Evolutionary conservation across 2,329 filamentous ascomycete genomes (phyloP).

Genomic region (Calonectria pteridis): DNA sequence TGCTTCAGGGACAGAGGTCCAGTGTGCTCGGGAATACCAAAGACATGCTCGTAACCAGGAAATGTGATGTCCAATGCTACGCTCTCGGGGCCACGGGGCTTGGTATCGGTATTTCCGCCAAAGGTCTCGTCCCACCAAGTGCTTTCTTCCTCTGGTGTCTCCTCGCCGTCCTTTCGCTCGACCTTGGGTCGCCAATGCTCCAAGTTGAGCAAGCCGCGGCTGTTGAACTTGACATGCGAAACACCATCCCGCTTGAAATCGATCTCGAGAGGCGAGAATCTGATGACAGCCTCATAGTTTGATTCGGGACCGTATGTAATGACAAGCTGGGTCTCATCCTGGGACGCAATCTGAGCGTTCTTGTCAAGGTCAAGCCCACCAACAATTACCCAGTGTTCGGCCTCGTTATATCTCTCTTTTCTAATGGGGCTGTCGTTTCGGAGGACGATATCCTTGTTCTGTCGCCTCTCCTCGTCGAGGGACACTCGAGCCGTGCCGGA

Average conservation of each 20-base stretch:
- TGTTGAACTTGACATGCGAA: conserved; percentile 89
- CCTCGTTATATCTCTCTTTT: conserved; percentile 96
- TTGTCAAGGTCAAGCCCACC: conserved; percentile 82
- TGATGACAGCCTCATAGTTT: conserved; percentile 85
- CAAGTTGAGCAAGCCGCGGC: conserved; percentile 89
- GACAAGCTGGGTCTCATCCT: conserved; percentile 76
- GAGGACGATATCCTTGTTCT: conserved; percentile 89
- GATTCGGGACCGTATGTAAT: conserved; percentile 83
- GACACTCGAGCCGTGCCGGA: conserved; percentile 89
- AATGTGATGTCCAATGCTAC: conserved; percentile 93
- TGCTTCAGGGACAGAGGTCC: conserved; percentile 89
- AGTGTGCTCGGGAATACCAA: conserved; percentile 93
- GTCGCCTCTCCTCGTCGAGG: conserved; percentile 90
- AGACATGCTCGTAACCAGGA: conserved; percentile 91
- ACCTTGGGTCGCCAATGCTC: conserved; percentile 96
- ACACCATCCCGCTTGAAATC: conserved; percentile 88
- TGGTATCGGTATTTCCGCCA: conserved; percentile 93
- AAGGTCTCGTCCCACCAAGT: conserved; percentile 99
- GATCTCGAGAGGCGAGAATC: conserved; percentile 84
- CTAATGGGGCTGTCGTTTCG: conserved; percentile 85
- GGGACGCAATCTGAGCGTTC: conserved; percentile 74
- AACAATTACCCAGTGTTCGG: conserved; percentile 86
- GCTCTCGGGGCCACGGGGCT: conserved; percentile 95
- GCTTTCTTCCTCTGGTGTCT: conserved; percentile 78
- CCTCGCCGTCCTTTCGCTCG: conserved; percentile 71